Evolutionary conservation across 2,329 filamentous ascomycete genomes (phyloP), one percentile per base, ranked within the genome.

Genomic region (Gliomastix tumulicola): DNA sequence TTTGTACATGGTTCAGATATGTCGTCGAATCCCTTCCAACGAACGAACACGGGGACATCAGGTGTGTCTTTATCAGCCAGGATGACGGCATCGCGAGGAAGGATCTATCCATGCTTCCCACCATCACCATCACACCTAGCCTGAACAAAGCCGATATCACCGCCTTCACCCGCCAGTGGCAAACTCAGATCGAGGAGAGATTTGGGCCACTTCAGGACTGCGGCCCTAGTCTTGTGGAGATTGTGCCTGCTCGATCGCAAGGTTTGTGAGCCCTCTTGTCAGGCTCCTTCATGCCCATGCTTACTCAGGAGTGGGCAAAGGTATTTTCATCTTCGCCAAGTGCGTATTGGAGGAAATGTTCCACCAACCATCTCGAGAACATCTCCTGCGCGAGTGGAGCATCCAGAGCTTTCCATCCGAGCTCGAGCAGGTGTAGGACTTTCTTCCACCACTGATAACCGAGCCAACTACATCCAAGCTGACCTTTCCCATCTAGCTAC

Each of bases 1-100:
- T 61, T 1, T 25, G 57, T 1, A 7, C 41, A 1, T 62, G 55
- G 36, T 49, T 49, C 18, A 27, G 3, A 36, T 39, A 1, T 19
- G 43, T 3, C 10, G 28, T 16, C 37, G 17, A 36, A 13, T 10
- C 13, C 5, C 20, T 34, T 7, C 20, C 32, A 17, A 39, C 35
- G 22, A 44, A 21, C 18, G 23, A 32, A 12, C 17, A 20, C 16
- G 16, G n/a, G 5, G n/a, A 22, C n/a, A 13, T 41, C 12, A 35
- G 39, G 15, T 44, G 41, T 23, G 30, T 44, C 16, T 44, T 44
- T 16, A 23, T 41, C 19, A 44, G 39, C 12, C 41, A 44, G 15
- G 36, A 44, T 12, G 39, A 41, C 15, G 34, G 39, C 9, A 27
- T 39, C 13, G 36, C 36, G 4, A 16, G 17, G 21, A 37, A 37